phyloP scores from a whole-genome alignment of 2,329 filamentous ascomycete genomes.

The Fusarium sp. region DNA sequence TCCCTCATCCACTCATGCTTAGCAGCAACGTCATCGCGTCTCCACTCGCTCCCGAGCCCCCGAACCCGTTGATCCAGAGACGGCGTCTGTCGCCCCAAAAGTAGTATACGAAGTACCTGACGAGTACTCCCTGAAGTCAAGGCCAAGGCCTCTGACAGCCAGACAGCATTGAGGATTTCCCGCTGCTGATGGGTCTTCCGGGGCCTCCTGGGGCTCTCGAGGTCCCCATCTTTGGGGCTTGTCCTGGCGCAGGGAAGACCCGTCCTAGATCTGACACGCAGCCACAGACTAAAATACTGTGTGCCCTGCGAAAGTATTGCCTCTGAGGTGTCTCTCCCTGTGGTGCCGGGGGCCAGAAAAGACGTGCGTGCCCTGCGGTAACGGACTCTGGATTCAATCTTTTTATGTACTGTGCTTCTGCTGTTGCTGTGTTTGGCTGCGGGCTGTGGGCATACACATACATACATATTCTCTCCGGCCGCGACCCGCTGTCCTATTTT shows the following conservation, averaged over 20 bases:
- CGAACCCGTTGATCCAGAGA: conserved; percentile 51
- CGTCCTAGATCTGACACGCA: conserved; percentile 51
- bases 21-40: conserved; percentile 50
- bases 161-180: conserved; percentile 36
- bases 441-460: conserved; percentile 9
- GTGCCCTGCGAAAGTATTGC: conserved; percentile 26
- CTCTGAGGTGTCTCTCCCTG: neutral
- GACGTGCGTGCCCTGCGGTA: conserved; percentile 21
- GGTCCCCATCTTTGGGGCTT: conserved; percentile 38
- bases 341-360: conserved; percentile 27
- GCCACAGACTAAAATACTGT: conserved; percentile 47
- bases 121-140: conserved; percentile 27
- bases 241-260: conserved; percentile 47
- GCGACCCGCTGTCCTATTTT: conserved; percentile 17
- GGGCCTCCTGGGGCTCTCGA: conserved; percentile 7
- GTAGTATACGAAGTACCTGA: conserved; percentile 37
- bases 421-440: conserved; percentile 6
- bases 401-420: neutral
- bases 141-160: conserved; percentile 19
- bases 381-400: too few species aligned
- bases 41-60: conserved; percentile 50
- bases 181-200: conserved; percentile 24
- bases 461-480: conserved; percentile 22
- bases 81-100: conserved; percentile 27
- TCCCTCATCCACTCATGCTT: conserved; percentile 17